Conservation (phyloP, 129 eudicot species). For the Centrapalus pauciflorus region DNA sequence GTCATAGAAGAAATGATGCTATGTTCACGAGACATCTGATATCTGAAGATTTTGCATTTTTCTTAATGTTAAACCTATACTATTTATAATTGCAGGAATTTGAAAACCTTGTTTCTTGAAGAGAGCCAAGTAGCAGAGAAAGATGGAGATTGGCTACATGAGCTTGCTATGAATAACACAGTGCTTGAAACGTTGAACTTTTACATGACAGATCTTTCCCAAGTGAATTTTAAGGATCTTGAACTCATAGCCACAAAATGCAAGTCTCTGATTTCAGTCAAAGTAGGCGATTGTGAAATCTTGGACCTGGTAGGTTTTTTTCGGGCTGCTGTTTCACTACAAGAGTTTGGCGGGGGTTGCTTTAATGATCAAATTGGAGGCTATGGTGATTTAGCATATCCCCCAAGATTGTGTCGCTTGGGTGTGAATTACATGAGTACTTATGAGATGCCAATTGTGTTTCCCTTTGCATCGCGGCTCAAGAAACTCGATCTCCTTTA, state of each 20-base stretch:
- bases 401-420: conserved; percentile 51
- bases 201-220: conserved; percentile 62
- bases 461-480: conserved; percentile 54
- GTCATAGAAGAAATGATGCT: background rate
- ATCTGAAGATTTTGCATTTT: background rate
- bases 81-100: conserved; percentile 39
- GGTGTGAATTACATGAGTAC: conserved; percentile 60
- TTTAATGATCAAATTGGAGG: conserved; percentile 42
- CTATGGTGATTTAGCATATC: conserved; percentile 42
- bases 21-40: background rate
- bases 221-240: conserved; percentile 50
- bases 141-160: conserved; percentile 72
- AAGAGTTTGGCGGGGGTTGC: conserved; percentile 81
- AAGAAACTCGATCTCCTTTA: conserved; percentile 71
- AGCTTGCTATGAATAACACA: conserved; percentile 65
- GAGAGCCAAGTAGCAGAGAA: conserved; percentile 56
- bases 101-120: conserved; percentile 61
- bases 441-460: conserved; percentile 53
- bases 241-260: conserved; percentile 70
- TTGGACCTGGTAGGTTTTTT: conserved; percentile 49
- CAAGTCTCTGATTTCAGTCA: conserved; percentile 44
- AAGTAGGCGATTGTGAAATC: conserved; percentile 65
- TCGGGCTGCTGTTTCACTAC: conserved; percentile 46
- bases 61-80: background rate
- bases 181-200: conserved; percentile 65